These are phyloP conservation scores for Aspergillus luchuensis DNA, from an alignment of 2,329 filamentous ascomycete genomes.

Conservation along the genomic window DNA sequence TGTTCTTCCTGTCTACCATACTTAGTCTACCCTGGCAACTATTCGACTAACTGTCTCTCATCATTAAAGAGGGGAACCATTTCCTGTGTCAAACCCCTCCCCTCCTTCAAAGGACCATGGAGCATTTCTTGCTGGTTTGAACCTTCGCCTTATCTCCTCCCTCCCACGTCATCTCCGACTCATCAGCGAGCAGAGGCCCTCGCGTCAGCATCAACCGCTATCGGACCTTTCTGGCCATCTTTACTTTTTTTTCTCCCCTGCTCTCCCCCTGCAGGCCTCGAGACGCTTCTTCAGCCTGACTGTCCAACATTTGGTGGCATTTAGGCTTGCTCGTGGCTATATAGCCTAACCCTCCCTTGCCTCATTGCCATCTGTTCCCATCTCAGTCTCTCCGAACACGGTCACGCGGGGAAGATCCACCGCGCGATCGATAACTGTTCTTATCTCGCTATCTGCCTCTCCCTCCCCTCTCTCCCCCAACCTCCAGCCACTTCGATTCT, in stretches of 20 bases:
- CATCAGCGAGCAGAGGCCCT: constrained; percentile 2
- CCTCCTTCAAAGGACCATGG: not conserved
- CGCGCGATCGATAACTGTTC: constrained; percentile 19
- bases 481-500: not conserved
- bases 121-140: not conserved
- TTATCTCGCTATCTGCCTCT: constrained; percentile 12
- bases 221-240: constrained; percentile 4
- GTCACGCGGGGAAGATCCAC: constrained; percentile 29
- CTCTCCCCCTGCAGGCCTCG: not conserved
- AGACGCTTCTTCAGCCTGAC: not conserved
- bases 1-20: constrained; percentile 1
- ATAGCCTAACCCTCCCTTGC: not conserved
- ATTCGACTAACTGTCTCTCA: too few species aligned
- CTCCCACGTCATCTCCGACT: constrained; percentile 10
- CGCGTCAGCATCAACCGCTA: constrained; percentile 2
- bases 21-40: not conserved
- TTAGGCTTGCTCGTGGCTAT: not conserved
- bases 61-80: not conserved
- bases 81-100: not conserved
- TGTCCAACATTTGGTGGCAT: too few species aligned
- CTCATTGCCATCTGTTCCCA: not conserved
- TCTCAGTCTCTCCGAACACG: not conserved
- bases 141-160: constrained; percentile 4
- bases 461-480: not conserved
- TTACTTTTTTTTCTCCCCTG: not conserved